Conservation (phyloP, 768 basidiomycete genomes). For the Tephrocybe sp. region DNA sequence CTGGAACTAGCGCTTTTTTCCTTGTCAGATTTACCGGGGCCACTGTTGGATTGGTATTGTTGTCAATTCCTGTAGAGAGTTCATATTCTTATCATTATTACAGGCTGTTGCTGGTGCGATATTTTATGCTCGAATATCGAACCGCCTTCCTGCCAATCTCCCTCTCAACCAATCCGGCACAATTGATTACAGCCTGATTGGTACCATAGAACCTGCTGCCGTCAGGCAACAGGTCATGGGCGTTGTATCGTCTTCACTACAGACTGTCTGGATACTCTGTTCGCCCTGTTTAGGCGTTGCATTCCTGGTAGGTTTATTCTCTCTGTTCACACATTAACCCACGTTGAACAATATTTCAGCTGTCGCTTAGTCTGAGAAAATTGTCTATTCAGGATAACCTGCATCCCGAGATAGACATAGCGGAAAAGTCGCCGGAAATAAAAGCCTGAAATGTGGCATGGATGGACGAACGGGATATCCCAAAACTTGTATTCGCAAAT, state of each 20-base stretch:
- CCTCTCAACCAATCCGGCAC: conserved; percentile 37
- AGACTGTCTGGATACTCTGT: conserved; percentile 77
- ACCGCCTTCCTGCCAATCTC: conserved; percentile 47
- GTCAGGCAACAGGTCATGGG: conserved; percentile 46
- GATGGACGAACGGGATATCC: neutral
- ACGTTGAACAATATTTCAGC: conserved; percentile 23
- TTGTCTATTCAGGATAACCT: conserved; percentile 30
- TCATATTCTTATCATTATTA: conserved; percentile 17
- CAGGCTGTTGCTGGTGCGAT: conserved; percentile 78
- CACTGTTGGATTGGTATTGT: conserved; percentile 74
- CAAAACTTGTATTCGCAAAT: too few species aligned
- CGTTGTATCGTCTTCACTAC: conserved; percentile 57
- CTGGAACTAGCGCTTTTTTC: conserved; percentile 85
- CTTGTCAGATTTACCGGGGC: conserved; percentile 85
- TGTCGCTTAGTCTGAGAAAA: conserved; percentile 39
- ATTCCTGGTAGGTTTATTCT: conserved; percentile 44
- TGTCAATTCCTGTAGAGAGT: neutral
- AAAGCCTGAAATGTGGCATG: neutral
- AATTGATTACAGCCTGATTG: conserved; percentile 53
- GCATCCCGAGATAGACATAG: conserved; percentile 6
- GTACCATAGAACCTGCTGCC: conserved; percentile 41
- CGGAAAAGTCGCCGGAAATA: conserved; percentile 8
- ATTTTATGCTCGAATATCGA: conserved; percentile 54
- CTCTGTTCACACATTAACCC: neutral
- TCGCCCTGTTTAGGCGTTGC: conserved; percentile 66